Percentiles rank a stretch among this genome's conserved stretches.
Evolutionary conservation across 805 yeast species (phyloP).

Genomic region (Torulaspora delbrueckii): DNA sequence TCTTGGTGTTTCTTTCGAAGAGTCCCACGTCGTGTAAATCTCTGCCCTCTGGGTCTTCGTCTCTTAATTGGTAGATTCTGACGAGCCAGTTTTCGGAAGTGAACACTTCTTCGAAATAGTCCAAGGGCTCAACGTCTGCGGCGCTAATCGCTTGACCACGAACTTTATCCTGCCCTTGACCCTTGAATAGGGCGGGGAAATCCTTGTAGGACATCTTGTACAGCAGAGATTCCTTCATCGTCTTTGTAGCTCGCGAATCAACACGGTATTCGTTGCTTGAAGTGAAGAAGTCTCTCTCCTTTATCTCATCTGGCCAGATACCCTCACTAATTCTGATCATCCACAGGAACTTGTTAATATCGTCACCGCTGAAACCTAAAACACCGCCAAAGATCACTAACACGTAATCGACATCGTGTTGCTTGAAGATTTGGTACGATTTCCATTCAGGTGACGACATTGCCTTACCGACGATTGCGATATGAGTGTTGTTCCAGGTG

Average conservation of each 20-base stretch:
- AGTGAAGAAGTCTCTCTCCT: slow-evolving; percentile 79
- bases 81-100: slow-evolving; percentile 97
- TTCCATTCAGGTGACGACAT: slow-evolving; percentile 87
- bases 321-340: slow-evolving; percentile 99
- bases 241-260: slow-evolving; percentile 71
- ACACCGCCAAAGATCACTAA: slow-evolving; percentile 91
- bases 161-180: slow-evolving; percentile 72
- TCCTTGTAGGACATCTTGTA: slow-evolving; percentile 92
- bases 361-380: slow-evolving; percentile 92
- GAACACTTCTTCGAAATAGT: slow-evolving; percentile 86
- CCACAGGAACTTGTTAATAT: slow-evolving; percentile 94
- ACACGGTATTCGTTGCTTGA: slow-evolving; percentile 82
- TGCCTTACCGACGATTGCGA: slow-evolving; percentile 98
- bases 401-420: slow-evolving; percentile 93
- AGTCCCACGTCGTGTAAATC: slow-evolving; percentile 54
- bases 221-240: slow-evolving; percentile 88
- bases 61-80: slow-evolving; percentile 87
- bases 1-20: slow-evolving; percentile 41
- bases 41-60: slow-evolving; percentile 82
- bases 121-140: slow-evolving; percentile 49
- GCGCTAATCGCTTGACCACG: slow-evolving; percentile 72
- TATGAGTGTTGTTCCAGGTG: slow-evolving; percentile 99
- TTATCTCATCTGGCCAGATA: slow-evolving; percentile 98
- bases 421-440: slow-evolving; percentile 79
- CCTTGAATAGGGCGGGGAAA: slow-evolving; percentile 63